Evolutionary conservation across 805 yeast genomes (phyloP).

Genomic region (Candida ficus): DNA sequence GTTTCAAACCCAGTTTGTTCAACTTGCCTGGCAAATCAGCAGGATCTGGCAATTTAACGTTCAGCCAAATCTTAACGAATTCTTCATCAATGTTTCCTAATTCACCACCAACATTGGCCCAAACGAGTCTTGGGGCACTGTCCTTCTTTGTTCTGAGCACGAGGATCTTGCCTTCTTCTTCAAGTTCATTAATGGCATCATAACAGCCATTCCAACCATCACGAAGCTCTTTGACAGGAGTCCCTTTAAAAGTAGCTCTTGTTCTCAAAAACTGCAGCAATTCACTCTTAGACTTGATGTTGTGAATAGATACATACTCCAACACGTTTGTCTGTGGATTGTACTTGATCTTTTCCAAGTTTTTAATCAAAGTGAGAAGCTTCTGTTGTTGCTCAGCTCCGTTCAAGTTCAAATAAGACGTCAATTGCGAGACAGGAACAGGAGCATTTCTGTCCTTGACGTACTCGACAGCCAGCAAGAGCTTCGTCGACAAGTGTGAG

Average conservation of each 20-base stretch:
- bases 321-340: conserved; percentile 58
- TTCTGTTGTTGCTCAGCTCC: conserved; percentile 48
- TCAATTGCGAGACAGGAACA: conserved; percentile 58
- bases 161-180: conserved; percentile 67
- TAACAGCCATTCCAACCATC: conserved; percentile 96
- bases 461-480: conserved; percentile 87
- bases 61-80: conserved; percentile 77
- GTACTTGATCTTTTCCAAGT: conserved; percentile 71
- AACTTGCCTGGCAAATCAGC: conserved; percentile 76
- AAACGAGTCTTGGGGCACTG: conserved; percentile 83
- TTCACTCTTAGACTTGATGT: conserved; percentile 77
- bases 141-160: conserved; percentile 92
- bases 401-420: conserved; percentile 52
- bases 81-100: conserved; percentile 71
- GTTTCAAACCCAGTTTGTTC: conserved; percentile 83
- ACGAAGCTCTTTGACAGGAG: conserved; percentile 61
- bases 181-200: conserved; percentile 72
- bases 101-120: conserved; percentile 83
- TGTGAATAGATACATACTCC: conserved; percentile 85
- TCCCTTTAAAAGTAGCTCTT: conserved; percentile 85
- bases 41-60: conserved; percentile 72
- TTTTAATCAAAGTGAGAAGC: conserved; percentile 65
- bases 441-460: conserved; percentile 69
- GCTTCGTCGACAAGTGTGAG: conserved; percentile 76
- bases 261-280: conserved; percentile 65